Evolutionary conservation across 2,329 filamentous ascomycete genomes (phyloP).

Genomic region (Samsoniella hepiali): DNA sequence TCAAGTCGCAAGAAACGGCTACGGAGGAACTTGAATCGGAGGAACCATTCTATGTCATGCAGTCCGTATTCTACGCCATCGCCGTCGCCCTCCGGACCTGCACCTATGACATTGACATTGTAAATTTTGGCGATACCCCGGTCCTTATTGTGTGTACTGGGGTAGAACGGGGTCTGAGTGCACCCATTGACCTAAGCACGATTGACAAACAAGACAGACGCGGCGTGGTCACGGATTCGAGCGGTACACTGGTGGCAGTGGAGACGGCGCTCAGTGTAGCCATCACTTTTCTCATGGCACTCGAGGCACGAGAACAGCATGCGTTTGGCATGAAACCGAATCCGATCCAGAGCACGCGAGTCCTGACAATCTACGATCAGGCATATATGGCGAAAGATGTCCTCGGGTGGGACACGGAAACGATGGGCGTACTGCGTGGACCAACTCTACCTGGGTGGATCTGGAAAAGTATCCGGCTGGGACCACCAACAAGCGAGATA

Average conservation of each 20-base stretch:
- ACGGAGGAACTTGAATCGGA: not conserved
- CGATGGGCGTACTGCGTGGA: conserved; percentile 3
- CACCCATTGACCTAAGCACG: not conserved
- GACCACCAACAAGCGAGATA: not conserved
- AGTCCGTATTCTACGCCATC: conserved; percentile 6
- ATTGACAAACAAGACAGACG: not conserved
- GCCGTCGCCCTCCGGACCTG: not conserved
- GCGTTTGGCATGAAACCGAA: conserved; percentile 4
- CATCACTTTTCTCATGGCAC: conserved; percentile 3
- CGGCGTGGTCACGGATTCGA: not conserved
- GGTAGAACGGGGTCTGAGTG: not conserved
- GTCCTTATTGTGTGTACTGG: not conserved
- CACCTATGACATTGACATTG: not conserved
- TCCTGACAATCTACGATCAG: not conserved
- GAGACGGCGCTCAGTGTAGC: not conserved
- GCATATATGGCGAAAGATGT: not conserved
- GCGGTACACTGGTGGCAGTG: not conserved
- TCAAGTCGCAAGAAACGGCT: not conserved
- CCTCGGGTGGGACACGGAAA: conserved; percentile 3
- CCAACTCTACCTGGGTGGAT: conserved; percentile 9
- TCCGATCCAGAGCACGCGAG: not conserved
- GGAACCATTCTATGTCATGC: not conserved
- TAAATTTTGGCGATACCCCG: not conserved
- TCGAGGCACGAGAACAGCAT: conserved; percentile 9
- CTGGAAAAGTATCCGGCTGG: not conserved